phyloP scores from a whole-genome alignment of 371 early-diverging fungal genomes.

The Nematocida sp. region DNA sequence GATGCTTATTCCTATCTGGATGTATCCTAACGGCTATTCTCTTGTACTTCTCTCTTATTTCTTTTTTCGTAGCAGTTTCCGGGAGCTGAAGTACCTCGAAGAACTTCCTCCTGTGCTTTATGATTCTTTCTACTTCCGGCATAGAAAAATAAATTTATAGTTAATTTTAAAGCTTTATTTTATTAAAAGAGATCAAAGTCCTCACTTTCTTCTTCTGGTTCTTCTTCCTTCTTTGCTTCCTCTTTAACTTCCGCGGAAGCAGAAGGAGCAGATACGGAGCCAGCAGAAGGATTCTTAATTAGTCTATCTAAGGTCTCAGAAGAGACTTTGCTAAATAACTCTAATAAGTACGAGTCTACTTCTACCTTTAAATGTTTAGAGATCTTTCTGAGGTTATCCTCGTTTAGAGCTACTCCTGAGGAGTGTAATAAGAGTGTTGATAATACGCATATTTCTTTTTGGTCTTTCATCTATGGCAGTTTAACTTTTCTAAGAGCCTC shows the following conservation, averaged over 20 bases:
- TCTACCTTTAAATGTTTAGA: slow-evolving; percentile 23
- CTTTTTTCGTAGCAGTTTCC: slow-evolving; percentile 73
- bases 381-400: slow-evolving; percentile 37
- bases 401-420: slow-evolving; percentile 17
- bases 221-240: slow-evolving; percentile 21
- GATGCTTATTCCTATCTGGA: slow-evolving; percentile 74
- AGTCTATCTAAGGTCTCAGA: slow-evolving; percentile 21
- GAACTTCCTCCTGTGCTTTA: slow-evolving; percentile 47
- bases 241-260: slow-evolving; percentile 1
- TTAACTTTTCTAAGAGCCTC: slow-evolving; percentile 54
- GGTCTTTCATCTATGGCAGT: slow-evolving; percentile 56
- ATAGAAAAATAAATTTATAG: too few species aligned
- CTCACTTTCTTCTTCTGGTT: slow-evolving; percentile 37
- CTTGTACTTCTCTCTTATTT: slow-evolving; percentile 90
- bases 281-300: slow-evolving; percentile 37
- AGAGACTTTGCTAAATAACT: slow-evolving; percentile 46
- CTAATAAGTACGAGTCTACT: slow-evolving; percentile 48
- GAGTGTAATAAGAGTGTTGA: slow-evolving; percentile 44
- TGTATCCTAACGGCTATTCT: slow-evolving; percentile 85
- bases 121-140: slow-evolving; percentile 22
- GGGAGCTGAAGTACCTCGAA: slow-evolving; percentile 73
- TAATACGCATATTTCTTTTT: slow-evolving; percentile 56
- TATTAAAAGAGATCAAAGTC: slow-evolving; percentile 47
- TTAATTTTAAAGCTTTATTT: too few species aligned
- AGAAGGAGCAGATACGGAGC: neutral